phyloP scores from a whole-genome alignment of 768 basidiomycete species.

The Vararia minispora region DNA sequence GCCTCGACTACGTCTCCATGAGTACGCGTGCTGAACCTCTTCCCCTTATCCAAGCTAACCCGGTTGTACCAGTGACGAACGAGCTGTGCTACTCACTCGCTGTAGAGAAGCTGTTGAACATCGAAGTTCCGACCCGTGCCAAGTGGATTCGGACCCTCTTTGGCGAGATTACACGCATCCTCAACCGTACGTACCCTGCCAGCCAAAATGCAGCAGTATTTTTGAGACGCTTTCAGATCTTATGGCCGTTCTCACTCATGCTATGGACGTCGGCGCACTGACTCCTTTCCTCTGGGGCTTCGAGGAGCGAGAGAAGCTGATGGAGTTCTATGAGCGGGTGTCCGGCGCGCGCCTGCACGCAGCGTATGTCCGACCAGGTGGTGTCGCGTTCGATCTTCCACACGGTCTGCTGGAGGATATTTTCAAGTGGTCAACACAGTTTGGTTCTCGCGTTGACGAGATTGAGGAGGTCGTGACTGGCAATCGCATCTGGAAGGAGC shows the following conservation, averaged over 20 bases:
- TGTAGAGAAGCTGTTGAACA: conserved; percentile 96
- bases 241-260: conserved; percentile 94
- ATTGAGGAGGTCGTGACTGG: conserved; percentile 97
- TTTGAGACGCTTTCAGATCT: conserved; percentile 42
- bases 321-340: conserved; percentile 99
- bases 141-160: conserved; percentile 98
- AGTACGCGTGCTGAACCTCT: conserved; percentile 47
- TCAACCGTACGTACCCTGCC: conserved; percentile 60
- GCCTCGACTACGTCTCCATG: conserved; percentile 99
- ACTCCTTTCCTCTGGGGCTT: conserved; percentile 99
- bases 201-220: too few relatives aligned
- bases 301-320: conserved; percentile 98
- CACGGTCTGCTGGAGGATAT: conserved; percentile 99
- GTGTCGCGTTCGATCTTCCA: conserved; percentile 95
- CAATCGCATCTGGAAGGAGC: conserved; percentile 96
- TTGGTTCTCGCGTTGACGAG: conserved; percentile 83
- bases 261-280: conserved; percentile 95
- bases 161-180: conserved; percentile 90
- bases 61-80: conserved; percentile 75
- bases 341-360: conserved; percentile 95
- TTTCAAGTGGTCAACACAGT: conserved; percentile 96
- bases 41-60: neutral
- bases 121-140: conserved; percentile 92
- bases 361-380: conserved; percentile 96
- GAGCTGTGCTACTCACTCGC: conserved; percentile 96